Evolutionary conservation across 495 filamentous ascomycete genomes (phyloP), one percentile per base, ranked within the genome.

Genomic region (Ascobolus immersus): DNA sequence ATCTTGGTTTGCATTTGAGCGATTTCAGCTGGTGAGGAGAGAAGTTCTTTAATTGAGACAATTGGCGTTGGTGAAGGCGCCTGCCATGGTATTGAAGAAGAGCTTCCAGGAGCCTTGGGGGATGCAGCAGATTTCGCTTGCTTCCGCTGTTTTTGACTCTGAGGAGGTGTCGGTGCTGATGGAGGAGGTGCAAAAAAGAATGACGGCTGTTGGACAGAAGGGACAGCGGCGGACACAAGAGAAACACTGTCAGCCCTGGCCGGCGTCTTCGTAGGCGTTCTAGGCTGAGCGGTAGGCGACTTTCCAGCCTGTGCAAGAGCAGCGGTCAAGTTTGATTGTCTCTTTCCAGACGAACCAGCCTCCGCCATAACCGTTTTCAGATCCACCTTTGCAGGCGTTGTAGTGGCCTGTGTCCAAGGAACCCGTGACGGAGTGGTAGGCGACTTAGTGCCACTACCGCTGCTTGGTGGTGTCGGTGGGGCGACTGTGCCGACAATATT

Each of bases 361-460:
- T 90, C 77, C 25, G 64, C 64, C 65, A 93, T 74, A 40, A 93
- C 82, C 21, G 86, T 77, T 39, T 67, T 73, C 35, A 93, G 62
- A 34, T 75, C 71, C 10, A 79, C 56, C 49, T 81, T 90, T 2
- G 60, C 44, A 4, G 59, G 59, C 2, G 60, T 53, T 3, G 77
- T 47, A 3, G 57, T 48, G 9, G 65, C 53, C 2, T 60, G 51
- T 5, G 53, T 63, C 79, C 80, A 90, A 5, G 73, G 72, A 22
- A 39, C 54, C 4, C 47, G n/a, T n/a, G n/a, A n/a, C n/a, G n/a
- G n/a, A n/a, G n/a, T n/a, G n/a, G n/a, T n/a, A n/a, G n/a, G n/a
- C 23, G 23, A 7, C 23, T n/a, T 25, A n/a, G 7, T 25, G 7
- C 23, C 23, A 6, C 26, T 32, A 12, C 25, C 12, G 23, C 5